Conservation (phyloP, 441 rosid species). For the Adansonia gregorii region DNA sequence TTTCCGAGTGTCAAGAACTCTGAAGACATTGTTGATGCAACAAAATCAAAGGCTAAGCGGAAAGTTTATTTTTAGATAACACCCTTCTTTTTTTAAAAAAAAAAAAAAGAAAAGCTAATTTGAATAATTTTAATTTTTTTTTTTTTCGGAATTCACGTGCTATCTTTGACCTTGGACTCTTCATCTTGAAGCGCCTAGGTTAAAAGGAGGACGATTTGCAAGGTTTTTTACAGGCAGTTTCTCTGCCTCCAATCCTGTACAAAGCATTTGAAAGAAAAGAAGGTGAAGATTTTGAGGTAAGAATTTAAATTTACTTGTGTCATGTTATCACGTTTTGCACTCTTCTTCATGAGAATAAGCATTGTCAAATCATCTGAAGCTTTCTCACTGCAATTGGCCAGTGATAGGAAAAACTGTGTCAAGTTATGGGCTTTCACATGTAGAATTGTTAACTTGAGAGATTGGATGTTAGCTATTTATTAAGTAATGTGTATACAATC, state of each 20-base stretch:
- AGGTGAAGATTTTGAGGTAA: conserved; percentile 63
- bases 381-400: background rate
- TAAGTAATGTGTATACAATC: background rate
- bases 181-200: conserved; percentile 61
- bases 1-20: conserved; percentile 73
- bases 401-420: conserved; percentile 1
- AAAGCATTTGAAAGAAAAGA: conserved; percentile 65
- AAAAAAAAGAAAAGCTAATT: conserved; percentile 23
- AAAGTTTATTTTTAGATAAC: background rate
- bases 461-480: background rate
- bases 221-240: conserved; percentile 44
- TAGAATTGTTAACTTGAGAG: conserved; percentile 5
- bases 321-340: background rate
- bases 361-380: background rate
- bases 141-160: conserved; percentile 90
- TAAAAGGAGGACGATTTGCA: conserved; percentile 55
- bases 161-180: conserved; percentile 89
- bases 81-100: background rate
- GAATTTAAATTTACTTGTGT: conserved; percentile 23
- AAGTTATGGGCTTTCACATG: background rate
- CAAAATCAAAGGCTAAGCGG: conserved; percentile 72
- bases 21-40: conserved; percentile 73
- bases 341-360: background rate
- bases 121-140: conserved; percentile 30
- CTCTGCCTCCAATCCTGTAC: conserved; percentile 72